These are phyloP conservation scores for Beauveria pseudobassiana DNA, from an alignment of 2,329 filamentous ascomycete species.

Conservation along the genomic window DNA sequence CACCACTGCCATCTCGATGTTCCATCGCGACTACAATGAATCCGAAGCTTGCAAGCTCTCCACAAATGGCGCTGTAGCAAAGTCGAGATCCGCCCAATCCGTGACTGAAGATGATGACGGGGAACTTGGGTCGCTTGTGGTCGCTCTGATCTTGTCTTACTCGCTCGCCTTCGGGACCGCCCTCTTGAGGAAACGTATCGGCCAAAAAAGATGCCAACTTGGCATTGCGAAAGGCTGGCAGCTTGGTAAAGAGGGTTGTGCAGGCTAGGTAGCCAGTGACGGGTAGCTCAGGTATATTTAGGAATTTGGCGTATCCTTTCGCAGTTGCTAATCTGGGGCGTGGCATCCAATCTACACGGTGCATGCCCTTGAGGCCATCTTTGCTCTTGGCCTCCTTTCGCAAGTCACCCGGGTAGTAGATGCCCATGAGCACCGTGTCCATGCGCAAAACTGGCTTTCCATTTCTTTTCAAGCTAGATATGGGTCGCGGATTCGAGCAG, in stretches of 20 bases:
- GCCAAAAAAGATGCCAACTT: conserved; percentile 33
- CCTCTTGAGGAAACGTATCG: background rate
- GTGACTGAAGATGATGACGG: conserved; percentile 59
- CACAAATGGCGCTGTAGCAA: conserved; percentile 54
- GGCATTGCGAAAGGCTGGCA: conserved; percentile 57
- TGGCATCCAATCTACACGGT: conserved; percentile 55
- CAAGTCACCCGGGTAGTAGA: conserved; percentile 57
- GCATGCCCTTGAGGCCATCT: conserved; percentile 33
- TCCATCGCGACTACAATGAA: conserved; percentile 59
- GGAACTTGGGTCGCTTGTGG: conserved; percentile 40
- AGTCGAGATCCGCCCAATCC: conserved; percentile 57
- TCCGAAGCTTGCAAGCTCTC: conserved; percentile 59
- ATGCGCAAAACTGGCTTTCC: conserved; percentile 32
- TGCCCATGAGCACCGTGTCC: conserved; percentile 53
- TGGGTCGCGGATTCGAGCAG: conserved; percentile 35
- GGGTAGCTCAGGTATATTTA: conserved; percentile 40
- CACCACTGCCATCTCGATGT: conserved; percentile 57
- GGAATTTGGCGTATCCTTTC: conserved; percentile 56
- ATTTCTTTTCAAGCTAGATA: conserved; percentile 34
- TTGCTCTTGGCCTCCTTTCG: conserved; percentile 14
- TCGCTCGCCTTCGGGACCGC: background rate
- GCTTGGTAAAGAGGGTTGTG: conserved; percentile 56
- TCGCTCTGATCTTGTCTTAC: background rate
- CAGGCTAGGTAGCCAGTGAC: conserved; percentile 46
- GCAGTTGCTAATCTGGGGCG: conserved; percentile 48